Conservation (phyloP, 768 basidiomycete genomes). For the Pisolithus tinctorius region DNA sequence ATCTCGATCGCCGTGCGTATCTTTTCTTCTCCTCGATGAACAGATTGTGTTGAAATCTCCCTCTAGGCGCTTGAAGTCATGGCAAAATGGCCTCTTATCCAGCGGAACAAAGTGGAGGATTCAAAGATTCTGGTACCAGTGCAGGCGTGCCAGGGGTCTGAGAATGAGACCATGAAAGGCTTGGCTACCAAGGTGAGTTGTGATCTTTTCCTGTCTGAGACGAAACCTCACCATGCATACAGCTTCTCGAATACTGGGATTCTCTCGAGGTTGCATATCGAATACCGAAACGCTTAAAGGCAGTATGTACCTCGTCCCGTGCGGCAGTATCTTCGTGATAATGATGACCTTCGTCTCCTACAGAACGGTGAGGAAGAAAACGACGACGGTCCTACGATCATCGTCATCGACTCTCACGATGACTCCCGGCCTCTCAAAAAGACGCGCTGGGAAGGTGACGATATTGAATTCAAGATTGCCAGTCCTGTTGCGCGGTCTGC, state of each 20-base stretch:
- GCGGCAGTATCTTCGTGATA: not conserved
- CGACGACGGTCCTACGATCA: constrained; percentile 10
- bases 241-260: constrained; percentile 82
- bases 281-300: constrained; percentile 69
- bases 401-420: constrained; percentile 18
- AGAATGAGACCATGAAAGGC: constrained; percentile 48
- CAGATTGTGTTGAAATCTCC: not conserved
- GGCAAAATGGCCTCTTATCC: constrained; percentile 72
- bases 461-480: constrained; percentile 14
- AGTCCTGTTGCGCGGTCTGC: not conserved
- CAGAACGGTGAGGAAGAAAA: constrained; percentile 29
- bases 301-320: constrained; percentile 21
- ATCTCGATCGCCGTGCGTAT: constrained; percentile 59
- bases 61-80: constrained; percentile 59
- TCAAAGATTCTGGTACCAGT: constrained; percentile 65
- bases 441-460: constrained; percentile 22
- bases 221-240: not conserved
- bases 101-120: constrained; percentile 89
- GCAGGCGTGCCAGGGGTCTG: constrained; percentile 42
- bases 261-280: constrained; percentile 71
- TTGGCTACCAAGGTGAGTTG: constrained; percentile 56
- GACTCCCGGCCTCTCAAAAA: constrained; percentile 28
- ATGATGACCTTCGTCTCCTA: not conserved
- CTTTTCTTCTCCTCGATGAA: not conserved
- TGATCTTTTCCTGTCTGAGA: not conserved